Evolutionary conservation across 2,329 filamentous ascomycete genomes (phyloP).

Genomic region (Trichoderma breve): DNA sequence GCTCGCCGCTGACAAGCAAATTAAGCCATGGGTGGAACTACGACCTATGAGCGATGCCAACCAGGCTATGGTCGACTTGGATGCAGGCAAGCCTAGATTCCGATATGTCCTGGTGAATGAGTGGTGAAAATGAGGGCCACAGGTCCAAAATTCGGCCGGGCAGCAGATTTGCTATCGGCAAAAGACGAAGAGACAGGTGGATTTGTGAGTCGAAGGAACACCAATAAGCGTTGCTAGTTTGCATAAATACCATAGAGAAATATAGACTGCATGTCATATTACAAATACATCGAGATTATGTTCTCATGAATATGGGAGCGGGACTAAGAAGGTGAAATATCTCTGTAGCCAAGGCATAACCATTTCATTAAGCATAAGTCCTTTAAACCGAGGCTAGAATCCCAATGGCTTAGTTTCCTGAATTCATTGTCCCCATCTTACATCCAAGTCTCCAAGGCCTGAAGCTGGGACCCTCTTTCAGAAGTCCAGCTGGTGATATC

Average conservation of each 20-base stretch:
- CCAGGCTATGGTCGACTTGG: slow-evolving; percentile 55
- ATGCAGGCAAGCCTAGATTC: slow-evolving; percentile 51
- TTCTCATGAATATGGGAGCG: neutral
- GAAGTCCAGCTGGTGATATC: neutral
- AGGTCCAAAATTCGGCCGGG: neutral
- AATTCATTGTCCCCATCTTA: neutral
- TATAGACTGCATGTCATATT: neutral
- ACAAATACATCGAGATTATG: neutral
- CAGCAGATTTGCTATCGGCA: neutral
- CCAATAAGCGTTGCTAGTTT: neutral
- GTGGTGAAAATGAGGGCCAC: neutral
- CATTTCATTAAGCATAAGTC: neutral
- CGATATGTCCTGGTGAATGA: slow-evolving; percentile 47
- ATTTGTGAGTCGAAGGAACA: neutral
- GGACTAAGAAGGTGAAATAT: neutral
- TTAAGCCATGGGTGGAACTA: slow-evolving; percentile 57
- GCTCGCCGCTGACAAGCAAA: slow-evolving; percentile 53
- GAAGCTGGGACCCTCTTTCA: neutral
- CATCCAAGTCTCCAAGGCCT: neutral
- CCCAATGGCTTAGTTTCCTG: neutral
- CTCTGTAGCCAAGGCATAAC: neutral
- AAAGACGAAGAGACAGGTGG: neutral
- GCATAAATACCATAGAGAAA: neutral
- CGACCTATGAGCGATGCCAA: slow-evolving; percentile 57
- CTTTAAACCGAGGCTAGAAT: neutral